Evolutionary conservation across 495 filamentous ascomycete species (phyloP), one percentile per base, ranked within the genome.

Genomic region (Xylaria telfairii): DNA sequence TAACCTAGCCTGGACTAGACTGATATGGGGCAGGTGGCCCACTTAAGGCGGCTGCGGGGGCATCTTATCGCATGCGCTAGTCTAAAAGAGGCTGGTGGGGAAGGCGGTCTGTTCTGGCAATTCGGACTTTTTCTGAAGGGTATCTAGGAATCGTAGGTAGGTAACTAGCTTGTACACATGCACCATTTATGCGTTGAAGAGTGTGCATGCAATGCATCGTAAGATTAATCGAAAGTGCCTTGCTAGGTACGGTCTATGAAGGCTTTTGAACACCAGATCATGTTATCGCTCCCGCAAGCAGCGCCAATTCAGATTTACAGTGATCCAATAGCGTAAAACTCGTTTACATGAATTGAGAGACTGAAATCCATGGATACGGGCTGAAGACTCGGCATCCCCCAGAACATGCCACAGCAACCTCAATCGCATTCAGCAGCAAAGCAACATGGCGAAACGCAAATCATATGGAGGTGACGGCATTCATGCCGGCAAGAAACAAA

Each of bases 361-460:
- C 44, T 7, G n/a, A n/a, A n/a, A n/a, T n/a, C n/a, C n/a, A n/a
- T 24, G 3, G 51, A 44, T 24, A 24, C 6, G 12, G 32, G 34
- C 42, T 34, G 2, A 62, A 41, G 13, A 24, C 21, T 34, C 17
- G 17, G 12, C 13, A 42, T 15, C 46, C 44, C 9, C 42, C 63
- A 67, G 65, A 75, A 37, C 59, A 78, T 78, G 74, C 74, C 47
- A 69, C 69, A 67, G 66, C 49, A 60, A 72, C 60, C 37, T 60
- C 70, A 54, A 59, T 67, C 56, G 24, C 49, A 32, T 73, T 63
- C 7, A 8, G 64, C 51, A 41, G 67, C 8, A 64, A 62, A 30
- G 46, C 44, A 57, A 26, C 39, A 85, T 85, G 83, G 81, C 77
- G 70, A 84, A 85, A 63, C 78, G 83, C 39, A 75, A 79, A 51